Evolutionary conservation across 192 early-diverging fungal genomes (phyloP).

Genomic region (Coemansia asiatica): DNA sequence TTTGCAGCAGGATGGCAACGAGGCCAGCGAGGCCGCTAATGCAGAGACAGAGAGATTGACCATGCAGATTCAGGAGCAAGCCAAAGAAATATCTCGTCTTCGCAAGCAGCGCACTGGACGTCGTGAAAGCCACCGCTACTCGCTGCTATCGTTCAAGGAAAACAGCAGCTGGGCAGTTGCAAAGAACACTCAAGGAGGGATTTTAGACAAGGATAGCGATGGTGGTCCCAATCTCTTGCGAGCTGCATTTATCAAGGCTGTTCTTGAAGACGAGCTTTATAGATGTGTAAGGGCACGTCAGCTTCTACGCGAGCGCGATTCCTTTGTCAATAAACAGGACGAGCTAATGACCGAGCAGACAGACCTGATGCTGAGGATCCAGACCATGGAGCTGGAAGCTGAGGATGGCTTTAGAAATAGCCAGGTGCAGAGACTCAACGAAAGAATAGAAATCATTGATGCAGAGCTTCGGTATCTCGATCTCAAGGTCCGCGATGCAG

Average conservation of each 20-base stretch:
- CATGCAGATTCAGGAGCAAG: conserved; percentile 48
- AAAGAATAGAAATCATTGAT: conserved; percentile 50
- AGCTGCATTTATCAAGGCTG: conserved; percentile 46
- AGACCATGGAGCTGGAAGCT: conserved; percentile 18
- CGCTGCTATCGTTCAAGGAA: conserved; percentile 37
- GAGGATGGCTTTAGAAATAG: conserved; percentile 13
- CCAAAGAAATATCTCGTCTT: conserved; percentile 40
- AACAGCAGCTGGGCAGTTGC: conserved; percentile 36
- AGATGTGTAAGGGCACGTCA: conserved; percentile 50
- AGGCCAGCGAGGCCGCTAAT: conserved; percentile 10
- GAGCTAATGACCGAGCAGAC: conserved; percentile 53
- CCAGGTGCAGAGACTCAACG: conserved; percentile 24
- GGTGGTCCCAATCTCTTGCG: conserved; percentile 38
- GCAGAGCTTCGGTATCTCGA: conserved; percentile 53
- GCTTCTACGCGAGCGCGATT: conserved; percentile 47
- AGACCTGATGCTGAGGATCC: conserved; percentile 33
- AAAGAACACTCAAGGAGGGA: conserved; percentile 6
- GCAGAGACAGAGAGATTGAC: conserved; percentile 34
- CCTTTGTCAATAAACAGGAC: conserved; percentile 35
- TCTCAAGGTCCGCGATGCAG: conserved; percentile 50
- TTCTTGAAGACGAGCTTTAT: conserved; percentile 43
- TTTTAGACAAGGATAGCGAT: not conserved
- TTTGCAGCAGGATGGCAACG: conserved; percentile 23
- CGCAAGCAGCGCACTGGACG: conserved; percentile 38
- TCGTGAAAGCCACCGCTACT: conserved; percentile 39